These are phyloP conservation scores for Immersiporthe knoxdaviesiana DNA, from an alignment of 2,329 filamentous ascomycete species.

Conservation along the genomic window DNA sequence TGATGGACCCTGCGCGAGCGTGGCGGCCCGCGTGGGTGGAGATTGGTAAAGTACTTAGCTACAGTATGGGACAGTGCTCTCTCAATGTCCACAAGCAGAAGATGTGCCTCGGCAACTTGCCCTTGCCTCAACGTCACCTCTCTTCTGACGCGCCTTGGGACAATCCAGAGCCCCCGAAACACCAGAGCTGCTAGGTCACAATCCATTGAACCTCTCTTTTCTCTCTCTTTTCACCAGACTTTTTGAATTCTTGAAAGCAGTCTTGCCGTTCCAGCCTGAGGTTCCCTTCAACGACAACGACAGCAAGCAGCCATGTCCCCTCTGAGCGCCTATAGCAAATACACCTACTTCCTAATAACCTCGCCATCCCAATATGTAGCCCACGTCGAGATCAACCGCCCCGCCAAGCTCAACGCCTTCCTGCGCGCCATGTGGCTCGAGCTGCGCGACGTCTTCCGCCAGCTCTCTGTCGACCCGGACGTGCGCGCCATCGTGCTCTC, in stretches of 20 bases:
- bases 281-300: background rate
- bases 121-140: background rate
- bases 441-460: conserved; percentile 71
- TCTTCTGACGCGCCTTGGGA: background rate
- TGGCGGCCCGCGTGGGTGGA: background rate
- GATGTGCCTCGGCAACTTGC: conserved; percentile 15
- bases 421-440: conserved; percentile 85
- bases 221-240: too few species aligned
- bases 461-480: conserved; percentile 71
- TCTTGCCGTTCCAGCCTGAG: background rate
- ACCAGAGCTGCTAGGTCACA: background rate
- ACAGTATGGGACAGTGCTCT: background rate
- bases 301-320: conserved; percentile 18
- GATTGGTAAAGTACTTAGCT: background rate
- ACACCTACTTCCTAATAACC: conserved; percentile 74
- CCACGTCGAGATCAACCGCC: conserved; percentile 91
- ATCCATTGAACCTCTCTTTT: background rate
- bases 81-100: background rate
- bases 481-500: conserved; percentile 80
- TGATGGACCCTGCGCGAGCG: background rate
- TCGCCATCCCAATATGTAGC: conserved; percentile 74
- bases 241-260: background rate
- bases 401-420: conserved; percentile 87
- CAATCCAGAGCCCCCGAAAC: background rate
- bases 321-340: conserved; percentile 45